Evolutionary conservation across 176 grass and related monocot species (phyloP), one percentile per base, ranked within the genome.

Genomic region (Cymbopogon citratus): DNA sequence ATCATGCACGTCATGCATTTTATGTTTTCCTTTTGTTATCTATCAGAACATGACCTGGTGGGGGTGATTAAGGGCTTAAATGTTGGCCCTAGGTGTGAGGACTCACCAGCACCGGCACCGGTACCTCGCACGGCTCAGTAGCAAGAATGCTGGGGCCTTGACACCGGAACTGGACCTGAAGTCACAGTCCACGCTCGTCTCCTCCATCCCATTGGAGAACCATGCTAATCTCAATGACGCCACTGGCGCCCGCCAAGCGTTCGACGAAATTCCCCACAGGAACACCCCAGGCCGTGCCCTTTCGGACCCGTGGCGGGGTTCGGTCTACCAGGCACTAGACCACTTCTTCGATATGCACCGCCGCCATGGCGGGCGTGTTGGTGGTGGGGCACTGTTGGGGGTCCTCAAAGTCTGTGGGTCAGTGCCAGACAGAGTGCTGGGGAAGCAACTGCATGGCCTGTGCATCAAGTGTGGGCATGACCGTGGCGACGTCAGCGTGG

Each of bases 391-490:
- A 10, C 5, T 93, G 63, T 83, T 78, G 12, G 80, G 81, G 38
- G 52, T 73, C 13, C 56, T 93, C 43, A 86, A 85, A 36, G 56
- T 38, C 0, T 83, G 86, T 12, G 84, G 84, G 27, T 29, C 76
- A 23, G 34, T 81, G 66, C 81, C 36, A 10, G 81, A 79, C 39
- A 57, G 69, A 49, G 71, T 16, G 44, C 38, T 86, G 0, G 84
- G 91, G 5, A 77, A 85, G 23, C 94, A 93, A 71, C 68, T 93
- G 54, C 91, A 93, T 67, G 79, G 77, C 52, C 73, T 91, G n/a
- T 89, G 86, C 70, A 0, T 85, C 34, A 89, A 82, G 26, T 63
- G 43, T 14, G 78, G 85, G 56, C 52, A 84, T 27, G 70, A 80
- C 66, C 71, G 16, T 8, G 75, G 56, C 40, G 65, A 77, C 1